These are phyloP conservation scores for Crucihimalaya himalaica DNA, from an alignment of 345 rosid genomes.

Conservation along the genomic window DNA sequence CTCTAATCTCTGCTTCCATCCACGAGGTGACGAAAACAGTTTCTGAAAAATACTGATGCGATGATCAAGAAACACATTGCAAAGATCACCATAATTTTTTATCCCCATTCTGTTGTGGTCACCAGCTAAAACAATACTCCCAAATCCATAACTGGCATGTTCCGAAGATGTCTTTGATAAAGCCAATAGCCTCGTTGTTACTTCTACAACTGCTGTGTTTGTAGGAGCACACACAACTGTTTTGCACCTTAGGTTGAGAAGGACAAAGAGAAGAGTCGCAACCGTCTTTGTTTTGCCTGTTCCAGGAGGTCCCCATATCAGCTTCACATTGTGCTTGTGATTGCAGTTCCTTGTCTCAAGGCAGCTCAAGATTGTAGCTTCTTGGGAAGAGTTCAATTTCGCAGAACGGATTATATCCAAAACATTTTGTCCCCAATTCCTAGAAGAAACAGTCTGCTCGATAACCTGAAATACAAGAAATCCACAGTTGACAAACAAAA, in stretches of 20 bases:
- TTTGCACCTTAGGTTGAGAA: slow-evolving; percentile 39
- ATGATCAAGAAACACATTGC: slow-evolving; percentile 40
- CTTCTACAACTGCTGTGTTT: slow-evolving; percentile 39
- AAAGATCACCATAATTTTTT: background rate
- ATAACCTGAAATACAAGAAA: background rate
- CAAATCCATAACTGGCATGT: background rate
- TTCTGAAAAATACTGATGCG: slow-evolving; percentile 21
- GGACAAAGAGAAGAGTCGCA: slow-evolving; percentile 25
- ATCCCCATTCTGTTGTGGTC: slow-evolving; percentile 30
- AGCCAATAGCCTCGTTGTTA: slow-evolving; percentile 35
- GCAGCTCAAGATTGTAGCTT: slow-evolving; percentile 39
- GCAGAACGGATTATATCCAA: slow-evolving; percentile 23
- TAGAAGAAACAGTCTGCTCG: background rate
- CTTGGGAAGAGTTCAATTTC: slow-evolving; percentile 41
- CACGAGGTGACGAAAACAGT: slow-evolving; percentile 11
- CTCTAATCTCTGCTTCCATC: slow-evolving; percentile 32
- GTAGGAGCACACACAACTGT: slow-evolving; percentile 51
- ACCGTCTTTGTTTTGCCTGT: slow-evolving; percentile 52
- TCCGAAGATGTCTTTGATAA: background rate
- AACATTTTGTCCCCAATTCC: background rate
- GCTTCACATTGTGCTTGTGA: slow-evolving; percentile 36
- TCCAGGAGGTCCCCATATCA: slow-evolving; percentile 58
- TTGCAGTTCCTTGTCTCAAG: slow-evolving; percentile 5
- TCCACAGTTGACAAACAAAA: background rate
- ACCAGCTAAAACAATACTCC: slow-evolving; percentile 44